Evolutionary conservation across 1,284 basidiomycete species (phyloP).

Genomic region (Caloboletus inedulis): DNA sequence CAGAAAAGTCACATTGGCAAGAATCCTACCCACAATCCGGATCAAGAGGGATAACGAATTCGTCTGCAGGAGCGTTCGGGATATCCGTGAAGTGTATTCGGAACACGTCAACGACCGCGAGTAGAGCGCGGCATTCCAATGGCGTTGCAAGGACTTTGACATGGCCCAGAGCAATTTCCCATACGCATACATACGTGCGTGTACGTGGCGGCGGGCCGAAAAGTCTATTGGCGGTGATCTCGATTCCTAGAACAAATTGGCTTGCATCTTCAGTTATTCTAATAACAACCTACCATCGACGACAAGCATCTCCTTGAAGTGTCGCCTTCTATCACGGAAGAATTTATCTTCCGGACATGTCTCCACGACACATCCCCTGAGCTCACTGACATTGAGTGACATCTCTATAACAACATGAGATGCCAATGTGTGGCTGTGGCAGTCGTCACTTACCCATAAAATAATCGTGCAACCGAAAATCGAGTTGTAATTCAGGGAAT

Average conservation of each 20-base stretch:
- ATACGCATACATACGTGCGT: slow-evolving; percentile 84
- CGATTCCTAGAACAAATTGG: slow-evolving; percentile 54
- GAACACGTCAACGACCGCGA: slow-evolving; percentile 57
- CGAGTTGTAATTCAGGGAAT: slow-evolving; percentile 69
- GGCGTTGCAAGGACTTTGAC: slow-evolving; percentile 60
- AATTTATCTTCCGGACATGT: slow-evolving; percentile 48
- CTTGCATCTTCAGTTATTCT: slow-evolving; percentile 8
- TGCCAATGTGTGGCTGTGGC: background rate
- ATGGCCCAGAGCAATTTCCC: slow-evolving; percentile 74
- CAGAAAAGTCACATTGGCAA: slow-evolving; percentile 1
- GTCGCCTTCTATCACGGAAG: slow-evolving; percentile 27
- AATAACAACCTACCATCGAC: slow-evolving; percentile 55
- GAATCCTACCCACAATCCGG: slow-evolving; percentile 63
- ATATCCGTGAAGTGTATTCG: slow-evolving; percentile 69
- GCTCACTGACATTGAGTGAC: slow-evolving; percentile 66
- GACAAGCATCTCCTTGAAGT: slow-evolving; percentile 44
- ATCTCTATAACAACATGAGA: slow-evolving; percentile 53
- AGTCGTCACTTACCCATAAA: slow-evolving; percentile 69
- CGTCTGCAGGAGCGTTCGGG: slow-evolving; percentile 75
- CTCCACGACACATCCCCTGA: slow-evolving; percentile 51
- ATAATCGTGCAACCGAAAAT: slow-evolving; percentile 77
- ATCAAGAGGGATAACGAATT: slow-evolving; percentile 60
- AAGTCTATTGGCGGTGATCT: slow-evolving; percentile 78
- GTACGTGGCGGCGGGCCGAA: slow-evolving; percentile 87
- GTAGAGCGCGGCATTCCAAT: slow-evolving; percentile 51